phyloP scores from a whole-genome alignment of 805 yeast species.

The Pichia thaimueangensis region DNA sequence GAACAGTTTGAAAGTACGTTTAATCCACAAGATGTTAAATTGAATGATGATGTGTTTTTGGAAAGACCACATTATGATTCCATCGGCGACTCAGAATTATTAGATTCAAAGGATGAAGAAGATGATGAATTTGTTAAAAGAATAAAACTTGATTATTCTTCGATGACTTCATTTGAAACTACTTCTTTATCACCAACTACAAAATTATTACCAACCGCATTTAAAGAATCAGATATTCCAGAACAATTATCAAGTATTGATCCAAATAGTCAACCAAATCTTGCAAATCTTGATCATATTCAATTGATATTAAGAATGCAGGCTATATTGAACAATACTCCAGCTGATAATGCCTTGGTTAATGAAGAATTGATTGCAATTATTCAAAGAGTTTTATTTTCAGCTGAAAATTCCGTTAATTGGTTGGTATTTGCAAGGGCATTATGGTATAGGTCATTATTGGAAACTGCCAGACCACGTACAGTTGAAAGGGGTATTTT shows the following conservation, averaged over 20 bases:
- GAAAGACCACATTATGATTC: constrained; percentile 70
- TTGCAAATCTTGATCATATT: constrained; percentile 64
- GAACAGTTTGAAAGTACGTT: constrained; percentile 17
- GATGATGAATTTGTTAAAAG: constrained; percentile 30
- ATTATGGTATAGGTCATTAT: constrained; percentile 81
- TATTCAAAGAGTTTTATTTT: constrained; percentile 61
- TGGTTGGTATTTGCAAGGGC: constrained; percentile 79
- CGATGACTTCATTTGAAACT: neutral
- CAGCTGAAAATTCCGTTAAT: constrained; percentile 43
- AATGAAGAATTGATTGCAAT: constrained; percentile 81
- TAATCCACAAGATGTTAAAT: constrained; percentile 49
- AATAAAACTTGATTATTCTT: constrained; percentile 36
- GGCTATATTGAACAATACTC: constrained; percentile 61
- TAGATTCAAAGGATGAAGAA: constrained; percentile 19
- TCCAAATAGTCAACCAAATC: constrained; percentile 75
- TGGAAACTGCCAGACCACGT: constrained; percentile 74
- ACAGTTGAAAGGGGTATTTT: constrained; percentile 91
- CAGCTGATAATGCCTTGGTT: constrained; percentile 60
- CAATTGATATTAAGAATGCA: constrained; percentile 66
- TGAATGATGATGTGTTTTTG: constrained; percentile 71
- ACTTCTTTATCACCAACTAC: constrained; percentile 15
- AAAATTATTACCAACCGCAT: constrained; percentile 52
- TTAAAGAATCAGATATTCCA: constrained; percentile 61
- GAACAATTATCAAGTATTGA: constrained; percentile 46
- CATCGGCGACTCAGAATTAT: constrained; percentile 41